These are phyloP conservation scores for Neonothopanus nambi DNA, from an alignment of 1,284 basidiomycete species.

Conservation along the genomic window DNA sequence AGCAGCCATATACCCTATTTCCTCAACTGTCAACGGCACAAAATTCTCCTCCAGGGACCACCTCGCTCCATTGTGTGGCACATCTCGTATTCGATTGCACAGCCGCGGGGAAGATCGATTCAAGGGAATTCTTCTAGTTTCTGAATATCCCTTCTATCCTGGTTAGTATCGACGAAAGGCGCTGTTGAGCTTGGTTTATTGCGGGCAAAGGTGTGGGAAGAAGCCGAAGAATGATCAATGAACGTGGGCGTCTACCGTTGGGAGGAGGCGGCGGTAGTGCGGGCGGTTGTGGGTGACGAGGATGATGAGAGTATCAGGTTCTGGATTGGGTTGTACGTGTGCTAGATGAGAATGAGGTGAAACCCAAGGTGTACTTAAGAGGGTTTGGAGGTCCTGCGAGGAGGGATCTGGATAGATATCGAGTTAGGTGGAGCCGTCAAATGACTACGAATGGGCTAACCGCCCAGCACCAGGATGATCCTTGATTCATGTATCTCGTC, in stretches of 20 bases:
- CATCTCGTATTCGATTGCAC: not conserved
- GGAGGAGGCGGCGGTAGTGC: not conserved
- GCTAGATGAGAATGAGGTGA: not conserved
- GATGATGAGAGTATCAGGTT: slow-evolving; percentile 1
- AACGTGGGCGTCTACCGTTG: not conserved
- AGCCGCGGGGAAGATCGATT: not conserved
- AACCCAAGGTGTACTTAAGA: not conserved
- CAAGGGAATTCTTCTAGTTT: not conserved
- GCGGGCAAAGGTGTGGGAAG: not conserved
- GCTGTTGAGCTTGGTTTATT: not conserved
- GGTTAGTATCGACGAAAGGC: not conserved
- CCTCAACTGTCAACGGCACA: slow-evolving; percentile 2
- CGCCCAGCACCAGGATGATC: slow-evolving; percentile 3
- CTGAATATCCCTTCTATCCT: not conserved
- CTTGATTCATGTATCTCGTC: not conserved
- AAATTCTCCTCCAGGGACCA: slow-evolving; percentile 6
- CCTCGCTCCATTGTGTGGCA: not conserved
- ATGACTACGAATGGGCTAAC: not conserved
- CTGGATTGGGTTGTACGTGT: too few relatives aligned
- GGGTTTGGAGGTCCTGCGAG: not conserved
- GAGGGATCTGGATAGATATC: not conserved
- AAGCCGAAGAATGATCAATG: slow-evolving; percentile 1
- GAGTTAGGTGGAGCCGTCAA: not conserved
- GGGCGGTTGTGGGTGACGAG: not conserved
- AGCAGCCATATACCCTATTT: slow-evolving; percentile 1